Evolutionary conservation across 805 yeast species (phyloP).

Genomic region (Brettanomyces naardenensis): DNA sequence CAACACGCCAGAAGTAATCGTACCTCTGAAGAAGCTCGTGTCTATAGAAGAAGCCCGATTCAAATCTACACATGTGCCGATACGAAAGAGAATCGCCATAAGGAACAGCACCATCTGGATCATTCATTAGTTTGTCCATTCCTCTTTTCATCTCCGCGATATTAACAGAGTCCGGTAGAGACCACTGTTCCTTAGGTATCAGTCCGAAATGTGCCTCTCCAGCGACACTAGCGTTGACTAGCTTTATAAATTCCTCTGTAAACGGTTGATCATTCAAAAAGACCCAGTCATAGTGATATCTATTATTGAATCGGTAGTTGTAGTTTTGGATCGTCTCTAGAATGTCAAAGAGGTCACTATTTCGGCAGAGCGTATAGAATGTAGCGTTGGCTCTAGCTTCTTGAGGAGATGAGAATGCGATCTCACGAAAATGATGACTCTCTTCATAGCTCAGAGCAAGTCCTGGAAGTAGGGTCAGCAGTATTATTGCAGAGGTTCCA

Average conservation of each 20-base stretch:
- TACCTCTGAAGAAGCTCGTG: constrained; percentile 62
- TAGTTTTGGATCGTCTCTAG: constrained; percentile 52
- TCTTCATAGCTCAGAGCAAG: too few species aligned
- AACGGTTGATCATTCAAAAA: constrained; percentile 68
- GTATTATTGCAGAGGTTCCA: too few species aligned
- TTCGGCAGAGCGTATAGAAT: constrained; percentile 63
- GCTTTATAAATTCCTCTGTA: constrained; percentile 42
- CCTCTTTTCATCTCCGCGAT: constrained; percentile 10
- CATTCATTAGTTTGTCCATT: constrained; percentile 14
- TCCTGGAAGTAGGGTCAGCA: not conserved
- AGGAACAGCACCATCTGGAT: constrained; percentile 36
- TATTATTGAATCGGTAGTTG: constrained; percentile 57
- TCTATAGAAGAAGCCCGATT: constrained; percentile 75
- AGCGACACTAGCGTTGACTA: constrained; percentile 42
- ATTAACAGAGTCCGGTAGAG: constrained; percentile 41
- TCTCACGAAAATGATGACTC: not conserved
- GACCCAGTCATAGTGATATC: constrained; percentile 69
- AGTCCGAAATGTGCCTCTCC: constrained; percentile 58
- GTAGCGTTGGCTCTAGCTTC: constrained; percentile 41
- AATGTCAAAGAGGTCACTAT: constrained; percentile 51
- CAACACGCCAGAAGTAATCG: constrained; percentile 90
- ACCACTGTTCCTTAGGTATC: constrained; percentile 60
- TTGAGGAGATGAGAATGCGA: not conserved
- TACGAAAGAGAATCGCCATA: constrained; percentile 57
- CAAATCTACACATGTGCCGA: constrained; percentile 86